Evolutionary conservation across 768 basidiomycete genomes (phyloP), one percentile per base, ranked within the genome.

Genomic region (Cytidiella melzeri): DNA sequence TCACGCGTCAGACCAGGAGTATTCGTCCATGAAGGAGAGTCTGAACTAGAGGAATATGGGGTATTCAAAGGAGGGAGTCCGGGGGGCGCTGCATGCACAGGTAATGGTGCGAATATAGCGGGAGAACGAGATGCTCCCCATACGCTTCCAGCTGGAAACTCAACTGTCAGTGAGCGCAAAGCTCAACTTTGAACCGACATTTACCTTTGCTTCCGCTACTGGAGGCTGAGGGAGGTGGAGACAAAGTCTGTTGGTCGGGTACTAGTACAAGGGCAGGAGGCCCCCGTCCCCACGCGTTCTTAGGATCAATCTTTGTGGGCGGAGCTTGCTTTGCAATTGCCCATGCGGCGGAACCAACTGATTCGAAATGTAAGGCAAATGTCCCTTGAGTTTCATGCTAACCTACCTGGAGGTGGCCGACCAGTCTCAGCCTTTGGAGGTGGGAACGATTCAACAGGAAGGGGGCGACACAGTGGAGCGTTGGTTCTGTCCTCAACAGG

Each of bases 401-500:
- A 61, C 63, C 11, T 41, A 71, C 74, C 67, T 37, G 65, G 62
- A 21, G 61, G 65, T 0, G 62, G 58, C 28, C 62, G 67, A 3
- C 41, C 37, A 13, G 64, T 54, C 4, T 63, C 27, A 19, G 60
- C 30, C 30, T 15, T 34, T 1, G 62, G 65, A 2, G 57, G 57
- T 0, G 60, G 52, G 23, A 65, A 67, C 15, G 60, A 40, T 0
- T 50, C 48, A 5, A 64, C 58, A 1, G 74, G 76, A n/a, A 76
- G 66, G 0, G 72, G 72, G 9, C 74, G 67, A 38, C 76, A 76
- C 43, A 75, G 50, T 2, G 64, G 57, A 5, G 59, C 59, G 36
- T 64, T 65, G 3, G 73, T 76, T 23, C 44, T 55, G 46, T 73
- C 70, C 51, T 69, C 72, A 2, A 52, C 21, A 3, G 75, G 76